These are phyloP conservation scores for Pilatotrama ljubarskyi DNA, from an alignment of 768 basidiomycete genomes.

Conservation along the genomic window DNA sequence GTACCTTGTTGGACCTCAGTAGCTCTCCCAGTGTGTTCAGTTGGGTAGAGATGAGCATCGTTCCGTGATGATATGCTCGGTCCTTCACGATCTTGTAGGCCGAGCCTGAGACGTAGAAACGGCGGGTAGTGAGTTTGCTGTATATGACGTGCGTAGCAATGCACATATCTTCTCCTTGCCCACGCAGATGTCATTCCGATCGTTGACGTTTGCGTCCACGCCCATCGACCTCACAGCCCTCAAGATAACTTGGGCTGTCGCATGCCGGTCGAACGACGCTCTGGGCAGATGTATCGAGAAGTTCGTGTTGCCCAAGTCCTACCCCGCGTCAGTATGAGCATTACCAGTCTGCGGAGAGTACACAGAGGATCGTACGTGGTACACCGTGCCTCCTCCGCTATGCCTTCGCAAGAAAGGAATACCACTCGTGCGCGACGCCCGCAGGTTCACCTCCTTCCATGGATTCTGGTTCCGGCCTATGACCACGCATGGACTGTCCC, in stretches of 20 bases:
- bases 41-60: conserved; percentile 90
- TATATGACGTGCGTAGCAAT: neutral
- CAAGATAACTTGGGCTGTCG: conserved; percentile 75
- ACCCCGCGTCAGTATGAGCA: conserved; percentile 5
- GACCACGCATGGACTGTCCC: conserved; percentile 85
- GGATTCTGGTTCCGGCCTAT: conserved; percentile 98
- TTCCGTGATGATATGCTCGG: conserved; percentile 96
- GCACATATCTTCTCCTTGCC: conserved; percentile 84
- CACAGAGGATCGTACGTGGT: conserved; percentile 67
- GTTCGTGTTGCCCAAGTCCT: conserved; percentile 98
- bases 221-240: conserved; percentile 76
- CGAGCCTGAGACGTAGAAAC: conserved; percentile 85
- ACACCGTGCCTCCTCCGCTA: conserved; percentile 95
- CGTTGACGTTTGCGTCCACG: conserved; percentile 78
- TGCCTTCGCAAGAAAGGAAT: conserved; percentile 82
- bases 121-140: neutral
- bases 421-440: conserved; percentile 46
- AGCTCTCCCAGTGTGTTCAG: conserved; percentile 72
- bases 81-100: conserved; percentile 94
- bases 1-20: conserved; percentile 65
- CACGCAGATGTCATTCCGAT: conserved; percentile 89
- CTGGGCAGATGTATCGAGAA: conserved; percentile 93
- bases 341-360: neutral
- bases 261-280: conserved; percentile 71
- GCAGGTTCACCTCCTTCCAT: conserved; percentile 93